phyloP scores from a whole-genome alignment of 192 early-diverging fungal genomes.

The Oehlia diaphana region DNA sequence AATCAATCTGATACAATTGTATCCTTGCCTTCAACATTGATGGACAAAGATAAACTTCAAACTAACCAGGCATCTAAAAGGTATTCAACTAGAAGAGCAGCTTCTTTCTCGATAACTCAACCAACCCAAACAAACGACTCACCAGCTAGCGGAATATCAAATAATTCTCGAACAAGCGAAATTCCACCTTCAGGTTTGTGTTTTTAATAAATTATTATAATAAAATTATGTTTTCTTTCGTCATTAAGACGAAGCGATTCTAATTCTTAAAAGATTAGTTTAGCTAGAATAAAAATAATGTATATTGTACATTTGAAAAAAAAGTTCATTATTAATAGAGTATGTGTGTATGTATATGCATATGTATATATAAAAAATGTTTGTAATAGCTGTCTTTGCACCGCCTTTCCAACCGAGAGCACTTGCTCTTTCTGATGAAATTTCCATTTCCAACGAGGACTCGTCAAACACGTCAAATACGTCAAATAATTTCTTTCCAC shows the following conservation, averaged over 20 bases:
- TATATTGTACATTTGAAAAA: no score
- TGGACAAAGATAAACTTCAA: background rate
- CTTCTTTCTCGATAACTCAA: background rate
- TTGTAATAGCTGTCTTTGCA: conserved; percentile 23
- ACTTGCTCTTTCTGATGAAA: background rate
- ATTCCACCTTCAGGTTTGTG: conserved; percentile 24
- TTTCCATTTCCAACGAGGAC: background rate
- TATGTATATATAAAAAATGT: conserved; percentile 4
- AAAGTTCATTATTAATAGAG: background rate
- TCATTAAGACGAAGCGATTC: background rate
- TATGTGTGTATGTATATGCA: background rate
- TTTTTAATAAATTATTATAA: conserved; percentile 2
- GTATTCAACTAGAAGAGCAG: conserved; percentile 25
- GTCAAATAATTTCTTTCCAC: background rate
- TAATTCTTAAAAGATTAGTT: background rate
- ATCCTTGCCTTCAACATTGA: background rate
- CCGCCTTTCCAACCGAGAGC: conserved; percentile 21
- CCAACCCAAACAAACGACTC: background rate
- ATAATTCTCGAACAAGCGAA: conserved; percentile 2
- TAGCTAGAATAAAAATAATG: background rate
- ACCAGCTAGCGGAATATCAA: background rate
- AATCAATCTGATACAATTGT: background rate
- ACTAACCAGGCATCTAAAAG: conserved; percentile 18
- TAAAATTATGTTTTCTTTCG: background rate
- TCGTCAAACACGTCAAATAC: background rate